Evolutionary conservation across 306 rosid genomes (phyloP), one percentile per base, ranked within the genome.

Genomic region (Trifolium fragiferum): DNA sequence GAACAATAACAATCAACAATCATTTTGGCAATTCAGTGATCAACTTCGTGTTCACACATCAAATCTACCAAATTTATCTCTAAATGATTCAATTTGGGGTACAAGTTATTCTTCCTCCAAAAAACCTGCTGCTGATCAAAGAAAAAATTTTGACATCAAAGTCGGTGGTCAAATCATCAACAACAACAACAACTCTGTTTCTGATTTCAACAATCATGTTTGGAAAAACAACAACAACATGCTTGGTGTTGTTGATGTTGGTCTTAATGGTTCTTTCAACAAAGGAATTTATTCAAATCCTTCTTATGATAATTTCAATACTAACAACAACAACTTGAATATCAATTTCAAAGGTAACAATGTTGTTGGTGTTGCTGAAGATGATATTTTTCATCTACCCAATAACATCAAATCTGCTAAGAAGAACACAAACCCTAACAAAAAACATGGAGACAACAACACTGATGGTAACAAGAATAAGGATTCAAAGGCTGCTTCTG

Each of bases 21-120:
- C 93, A 0, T 94, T 95, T 62, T 88, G 91, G 88, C 97, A 95
- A 49, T 95, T 95, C 87, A 90, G 98, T 76, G 99, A 95, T 12
- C 92, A 92, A 81, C 96, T 95, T 12, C 87, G 99, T 4, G 74
- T 86, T 0, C 98, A 95, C 68, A 70, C 86, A 0, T 68, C 95
- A 1, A 87, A 70, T 44, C 70, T 94, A 19, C 89, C 90, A 2
- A 87, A 86, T 9, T 83, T 94, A 0, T 92, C 96, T 2, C 64
- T 88, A 32, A 94, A 94, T 46, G 99, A 95, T 74, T 95, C 99
- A 2, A 95, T 95, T 50, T 95, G 99, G 99, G 78, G 99, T 82
- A 86, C 53, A 83, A 87, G 86, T 12, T 86, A 81, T 57, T 69
- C 43, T 4, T 74, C 83, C 32, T 66, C 81, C 47, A 87, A 86